A percentile compares a stretch with the other conserved stretches of the same genome.
phyloP scores from a whole-genome alignment of 805 yeast species.

The Teunomyces cretensis region DNA sequence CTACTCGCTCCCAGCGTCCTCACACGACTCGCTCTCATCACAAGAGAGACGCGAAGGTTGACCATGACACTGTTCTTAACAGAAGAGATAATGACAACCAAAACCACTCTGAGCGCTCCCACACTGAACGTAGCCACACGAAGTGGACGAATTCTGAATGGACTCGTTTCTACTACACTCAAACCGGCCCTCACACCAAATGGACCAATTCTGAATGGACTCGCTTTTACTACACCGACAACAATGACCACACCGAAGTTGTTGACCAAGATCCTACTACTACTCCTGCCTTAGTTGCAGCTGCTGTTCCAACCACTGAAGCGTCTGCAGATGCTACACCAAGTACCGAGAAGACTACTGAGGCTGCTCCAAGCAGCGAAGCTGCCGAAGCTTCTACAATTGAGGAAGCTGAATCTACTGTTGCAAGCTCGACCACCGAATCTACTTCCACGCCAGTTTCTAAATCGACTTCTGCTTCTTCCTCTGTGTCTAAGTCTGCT shows the following conservation, averaged over 20 bases:
- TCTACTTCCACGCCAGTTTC: too few relatives aligned
- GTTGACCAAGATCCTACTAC: conserved; percentile 1
- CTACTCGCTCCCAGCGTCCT: background rate
- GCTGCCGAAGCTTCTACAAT: background rate
- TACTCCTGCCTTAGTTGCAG: conserved; percentile 1
- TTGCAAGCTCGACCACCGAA: too few relatives aligned
- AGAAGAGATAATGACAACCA: background rate
- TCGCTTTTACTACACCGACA: background rate
- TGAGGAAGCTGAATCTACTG: too few relatives aligned
- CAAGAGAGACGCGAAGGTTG: background rate
- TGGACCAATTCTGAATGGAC: conserved; percentile 1
- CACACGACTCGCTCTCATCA: background rate
- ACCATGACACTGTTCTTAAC: background rate
- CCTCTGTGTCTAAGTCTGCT: background rate
- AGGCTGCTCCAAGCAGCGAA: background rate
- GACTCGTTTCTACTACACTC: background rate
- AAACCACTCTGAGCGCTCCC: too few relatives aligned
- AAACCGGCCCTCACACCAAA: background rate
- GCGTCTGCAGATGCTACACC: background rate
- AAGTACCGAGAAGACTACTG: background rate
- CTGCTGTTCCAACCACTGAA: background rate
- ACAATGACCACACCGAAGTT: background rate
- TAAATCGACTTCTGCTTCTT: background rate
- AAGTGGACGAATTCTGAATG: too few relatives aligned
- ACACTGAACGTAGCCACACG: too few relatives aligned